Percentiles rank a stretch among this genome's conserved stretches.
phyloP scores from a whole-genome alignment of 805 yeast genomes.

The Saturnispora zaruensis region DNA sequence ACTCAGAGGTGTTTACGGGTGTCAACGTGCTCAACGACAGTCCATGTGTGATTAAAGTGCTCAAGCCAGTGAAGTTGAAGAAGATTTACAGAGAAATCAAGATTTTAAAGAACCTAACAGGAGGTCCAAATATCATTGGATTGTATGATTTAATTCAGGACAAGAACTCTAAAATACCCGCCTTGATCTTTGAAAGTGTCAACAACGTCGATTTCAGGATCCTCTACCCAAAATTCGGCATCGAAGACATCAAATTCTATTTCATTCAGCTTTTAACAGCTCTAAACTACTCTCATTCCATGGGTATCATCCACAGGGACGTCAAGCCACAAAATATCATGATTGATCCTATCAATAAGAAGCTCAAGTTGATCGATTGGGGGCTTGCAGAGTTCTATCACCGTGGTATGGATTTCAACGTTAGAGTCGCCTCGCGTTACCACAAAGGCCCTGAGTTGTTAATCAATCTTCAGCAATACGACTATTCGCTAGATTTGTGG shows the following conservation, averaged over 20 bases:
- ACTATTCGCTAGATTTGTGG: slow-evolving; percentile 86
- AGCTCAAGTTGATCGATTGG: slow-evolving; percentile 82
- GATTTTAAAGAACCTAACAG: slow-evolving; percentile 73
- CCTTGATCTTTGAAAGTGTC: slow-evolving; percentile 76
- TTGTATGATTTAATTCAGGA: slow-evolving; percentile 83
- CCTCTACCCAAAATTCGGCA: slow-evolving; percentile 71
- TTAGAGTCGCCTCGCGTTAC: slow-evolving; percentile 84
- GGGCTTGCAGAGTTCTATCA: slow-evolving; percentile 92
- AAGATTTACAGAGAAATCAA: slow-evolving; percentile 87
- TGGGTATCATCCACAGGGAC: slow-evolving; percentile 93
- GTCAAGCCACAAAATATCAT: slow-evolving; percentile 91
- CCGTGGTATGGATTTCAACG: slow-evolving; percentile 82
- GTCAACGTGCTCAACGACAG: slow-evolving; percentile 52
- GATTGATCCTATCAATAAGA: slow-evolving; percentile 67
- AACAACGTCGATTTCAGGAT: slow-evolving; percentile 81
- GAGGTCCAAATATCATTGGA: slow-evolving; percentile 74
- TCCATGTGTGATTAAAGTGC: slow-evolving; percentile 77
- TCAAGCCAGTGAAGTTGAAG: slow-evolving; percentile 89
- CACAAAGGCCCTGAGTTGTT: slow-evolving; percentile 89
- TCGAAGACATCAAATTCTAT: slow-evolving; percentile 70
- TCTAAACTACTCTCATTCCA: slow-evolving; percentile 79
- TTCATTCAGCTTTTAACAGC: slow-evolving; percentile 78
- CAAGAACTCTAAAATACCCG: slow-evolving; percentile 77
- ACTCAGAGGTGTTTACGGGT: slow-evolving; percentile 89
- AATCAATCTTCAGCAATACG: slow-evolving; percentile 75